These are phyloP conservation scores for Vaccinium myrtillus DNA, from an alignment of 148 eudicot species.

Conservation along the genomic window DNA sequence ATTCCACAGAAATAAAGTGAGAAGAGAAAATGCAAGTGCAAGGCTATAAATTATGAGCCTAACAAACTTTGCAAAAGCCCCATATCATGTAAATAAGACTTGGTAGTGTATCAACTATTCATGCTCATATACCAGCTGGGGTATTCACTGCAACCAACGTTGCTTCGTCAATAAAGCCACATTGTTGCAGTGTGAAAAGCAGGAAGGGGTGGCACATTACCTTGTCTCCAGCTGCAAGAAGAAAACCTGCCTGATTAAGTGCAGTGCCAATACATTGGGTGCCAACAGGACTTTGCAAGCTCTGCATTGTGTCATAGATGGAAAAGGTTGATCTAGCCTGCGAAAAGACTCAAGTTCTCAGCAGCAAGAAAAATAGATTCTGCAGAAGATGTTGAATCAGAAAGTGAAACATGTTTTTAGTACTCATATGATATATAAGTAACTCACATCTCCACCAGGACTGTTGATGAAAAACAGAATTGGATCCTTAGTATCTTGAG, in stretches of 20 bases:
- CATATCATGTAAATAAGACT: too few species aligned
- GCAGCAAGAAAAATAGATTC: neutral
- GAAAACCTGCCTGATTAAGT: constrained; percentile 69
- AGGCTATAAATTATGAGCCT: too few species aligned
- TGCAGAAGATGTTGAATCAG: constrained; percentile 2
- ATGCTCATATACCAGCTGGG: too few species aligned
- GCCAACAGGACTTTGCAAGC: constrained; percentile 70
- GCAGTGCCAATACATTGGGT: constrained; percentile 81
- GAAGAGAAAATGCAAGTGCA: too few species aligned
- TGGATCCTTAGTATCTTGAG: constrained; percentile 54
- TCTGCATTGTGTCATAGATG: constrained; percentile 84
- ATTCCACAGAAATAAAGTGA: too few species aligned
- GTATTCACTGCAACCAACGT: too few species aligned
- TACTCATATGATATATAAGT: constrained; percentile 2
- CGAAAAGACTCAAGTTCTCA: constrained; percentile 24
- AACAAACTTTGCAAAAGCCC: too few species aligned
- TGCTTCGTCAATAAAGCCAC: too few species aligned
- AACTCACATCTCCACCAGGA: constrained; percentile 94
- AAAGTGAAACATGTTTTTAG: neutral
- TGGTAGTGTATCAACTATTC: too few species aligned
- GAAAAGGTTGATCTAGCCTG: constrained; percentile 85
- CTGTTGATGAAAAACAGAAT: constrained; percentile 66
- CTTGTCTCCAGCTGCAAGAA: constrained; percentile 87
- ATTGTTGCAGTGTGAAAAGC: neutral
- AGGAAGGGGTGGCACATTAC: constrained; percentile 27